These are phyloP conservation scores for Cercospora janseana DNA, from an alignment of 2,329 filamentous ascomycete species.

Conservation along the genomic window DNA sequence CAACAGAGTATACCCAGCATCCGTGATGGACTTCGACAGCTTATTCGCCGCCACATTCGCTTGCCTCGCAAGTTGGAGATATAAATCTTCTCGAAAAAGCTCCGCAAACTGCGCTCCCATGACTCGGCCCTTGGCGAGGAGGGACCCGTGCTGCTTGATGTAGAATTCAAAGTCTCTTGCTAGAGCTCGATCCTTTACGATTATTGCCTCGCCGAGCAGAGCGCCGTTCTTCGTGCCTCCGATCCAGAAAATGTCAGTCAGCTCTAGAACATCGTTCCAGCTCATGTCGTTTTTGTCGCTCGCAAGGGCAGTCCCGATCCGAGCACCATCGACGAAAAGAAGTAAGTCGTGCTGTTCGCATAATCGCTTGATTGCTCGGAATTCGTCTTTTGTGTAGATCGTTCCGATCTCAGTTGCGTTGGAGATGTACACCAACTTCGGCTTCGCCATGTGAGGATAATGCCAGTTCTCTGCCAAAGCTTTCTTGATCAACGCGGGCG, in stretches of 20 bases:
- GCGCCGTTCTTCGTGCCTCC: constrained; percentile 12
- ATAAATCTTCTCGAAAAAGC: constrained; percentile 7
- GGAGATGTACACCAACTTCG: constrained; percentile 9
- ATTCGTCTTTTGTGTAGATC: constrained; percentile 5
- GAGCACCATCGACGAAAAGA: constrained; percentile 4
- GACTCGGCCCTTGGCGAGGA: constrained; percentile 9
- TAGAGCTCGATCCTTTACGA: constrained; percentile 2
- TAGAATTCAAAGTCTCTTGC: constrained; percentile 11
- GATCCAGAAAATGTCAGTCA: constrained; percentile 13
- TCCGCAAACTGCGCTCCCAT: constrained; percentile 10
- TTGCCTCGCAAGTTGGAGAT: neutral
- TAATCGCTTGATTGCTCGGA: constrained; percentile 7
- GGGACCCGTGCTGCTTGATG: constrained; percentile 6
- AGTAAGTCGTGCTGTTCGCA: constrained; percentile 7
- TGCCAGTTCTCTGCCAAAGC: constrained; percentile 11
- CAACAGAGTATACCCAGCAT: constrained; percentile 4
- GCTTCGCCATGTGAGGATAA: constrained; percentile 13
- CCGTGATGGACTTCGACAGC: constrained; percentile 4
- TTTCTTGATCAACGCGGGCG: constrained; percentile 5
- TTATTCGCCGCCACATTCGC: constrained; percentile 5
- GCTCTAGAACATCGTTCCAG: constrained; percentile 12
- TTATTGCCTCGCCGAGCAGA: constrained; percentile 8
- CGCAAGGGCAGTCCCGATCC: neutral
- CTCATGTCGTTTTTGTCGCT: constrained; percentile 11
- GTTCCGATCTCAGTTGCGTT: constrained; percentile 12